phyloP scores from a whole-genome alignment of 2,329 filamentous ascomycete species.

The Verticillium isaacii region DNA sequence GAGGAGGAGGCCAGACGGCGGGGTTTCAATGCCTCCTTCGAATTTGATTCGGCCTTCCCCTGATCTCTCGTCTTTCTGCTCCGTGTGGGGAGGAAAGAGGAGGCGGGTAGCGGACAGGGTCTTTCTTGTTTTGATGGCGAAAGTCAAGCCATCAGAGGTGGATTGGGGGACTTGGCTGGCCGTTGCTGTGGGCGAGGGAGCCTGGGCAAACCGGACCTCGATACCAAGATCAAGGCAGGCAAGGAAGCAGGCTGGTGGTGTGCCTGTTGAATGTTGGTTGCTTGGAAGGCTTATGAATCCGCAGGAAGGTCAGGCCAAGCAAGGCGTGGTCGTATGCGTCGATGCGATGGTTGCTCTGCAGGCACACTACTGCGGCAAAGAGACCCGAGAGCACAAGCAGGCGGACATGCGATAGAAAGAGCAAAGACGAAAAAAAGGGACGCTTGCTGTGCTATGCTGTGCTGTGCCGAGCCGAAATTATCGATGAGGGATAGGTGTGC shows the following conservation, averaged over 20 bases:
- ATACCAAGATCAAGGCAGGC: not conserved
- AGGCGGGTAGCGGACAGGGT: not conserved
- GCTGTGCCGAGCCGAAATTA: not conserved
- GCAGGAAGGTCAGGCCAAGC: not conserved
- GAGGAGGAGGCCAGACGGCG: not conserved
- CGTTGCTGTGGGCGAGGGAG: not conserved
- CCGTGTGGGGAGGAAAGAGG: not conserved
- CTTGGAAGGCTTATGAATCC: not conserved
- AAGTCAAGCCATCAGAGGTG: conserved; percentile 1
- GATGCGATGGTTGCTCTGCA: not conserved
- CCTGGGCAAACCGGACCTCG: not conserved
- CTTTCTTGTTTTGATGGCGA: not conserved
- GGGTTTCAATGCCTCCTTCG: not conserved
- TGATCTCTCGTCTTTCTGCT: not conserved
- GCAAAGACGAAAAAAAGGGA: not conserved
- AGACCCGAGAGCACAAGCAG: not conserved
- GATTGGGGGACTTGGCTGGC: not conserved
- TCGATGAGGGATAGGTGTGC: not conserved
- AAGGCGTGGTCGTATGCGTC: not conserved
- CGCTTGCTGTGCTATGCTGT: not conserved
- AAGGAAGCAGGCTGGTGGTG: not conserved
- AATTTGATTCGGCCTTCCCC: not conserved
- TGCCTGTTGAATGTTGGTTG: too few species aligned
- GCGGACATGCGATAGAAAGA: not conserved
- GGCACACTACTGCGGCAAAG: not conserved